Evolutionary conservation across 257 asterid species (phyloP), one percentile per base, ranked within the genome.

Genomic region (Plantago elongata): DNA sequence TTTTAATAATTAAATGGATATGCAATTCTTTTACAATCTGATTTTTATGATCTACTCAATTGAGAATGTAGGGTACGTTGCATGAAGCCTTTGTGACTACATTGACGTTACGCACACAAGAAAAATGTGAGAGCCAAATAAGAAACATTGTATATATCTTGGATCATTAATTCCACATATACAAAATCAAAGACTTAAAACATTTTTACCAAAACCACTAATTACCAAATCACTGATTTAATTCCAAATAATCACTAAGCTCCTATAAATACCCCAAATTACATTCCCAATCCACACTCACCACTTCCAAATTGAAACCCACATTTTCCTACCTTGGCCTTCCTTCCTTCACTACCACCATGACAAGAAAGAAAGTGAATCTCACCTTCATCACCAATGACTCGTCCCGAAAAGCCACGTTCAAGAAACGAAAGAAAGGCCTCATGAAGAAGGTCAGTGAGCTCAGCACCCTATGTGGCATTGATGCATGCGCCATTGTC

Each of bases 321-420:
- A 29, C 29, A 40, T 11, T 51, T 49, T 66, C 30, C 49, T 62
- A 48, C 18, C 43, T 45, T 14, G 56, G 11, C 13, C 14, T 11
- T 11, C 8, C 14, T 11, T 11, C 8, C 13, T 13, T 22, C 27
- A 0, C 4, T 34, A 7, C 17, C 16, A 7, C 30, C 45, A 87
- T 87, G 96, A 88, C 96, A 0, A 71, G 96, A 57, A 83, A 88
- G 79, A 88, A 88, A 54, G 94, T 88, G 77, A 88, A 88, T 74
- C 83, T 87, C 1, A 84, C 95, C 0, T 87, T 78, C 82, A 84
- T 87, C 72, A 57, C 78, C 16, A 84, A 80, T 73, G 93, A 84
- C 68, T 82, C 95, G 0, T 78, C 93, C 5, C 76, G 93, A 12
- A 87, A 84, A 55, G 91, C 96, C 13, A 87, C 95, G 3, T 87